These are phyloP conservation scores for Colletotrichum echinochloae DNA, from an alignment of 2,329 filamentous ascomycete genomes.

Conservation along the genomic window DNA sequence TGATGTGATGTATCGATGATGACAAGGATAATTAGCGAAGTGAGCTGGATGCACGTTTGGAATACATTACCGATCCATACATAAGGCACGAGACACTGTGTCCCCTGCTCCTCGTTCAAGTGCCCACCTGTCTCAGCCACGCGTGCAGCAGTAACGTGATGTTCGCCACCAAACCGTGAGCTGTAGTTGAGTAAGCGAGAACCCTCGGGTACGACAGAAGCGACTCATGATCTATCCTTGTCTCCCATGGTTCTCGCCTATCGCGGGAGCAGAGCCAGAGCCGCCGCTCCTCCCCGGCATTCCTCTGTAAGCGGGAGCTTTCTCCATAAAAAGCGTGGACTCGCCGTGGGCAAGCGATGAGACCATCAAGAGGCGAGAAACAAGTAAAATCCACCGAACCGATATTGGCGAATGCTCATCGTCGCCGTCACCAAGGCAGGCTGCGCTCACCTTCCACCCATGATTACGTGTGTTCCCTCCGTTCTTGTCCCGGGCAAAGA, in stretches of 20 bases:
- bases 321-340: too few relatives aligned
- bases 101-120: neutral
- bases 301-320: neutral
- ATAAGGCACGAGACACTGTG: neutral
- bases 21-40: neutral
- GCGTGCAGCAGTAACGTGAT: neutral
- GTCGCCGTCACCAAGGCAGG: neutral
- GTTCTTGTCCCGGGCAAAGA: neutral
- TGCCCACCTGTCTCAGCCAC: too few relatives aligned
- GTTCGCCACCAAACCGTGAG: neutral
- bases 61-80: neutral
- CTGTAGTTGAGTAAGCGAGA: neutral
- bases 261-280: neutral
- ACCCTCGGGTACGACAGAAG: neutral
- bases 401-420: neutral
- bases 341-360: neutral
- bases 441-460: neutral
- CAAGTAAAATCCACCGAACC: neutral
- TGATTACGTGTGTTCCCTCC: slow-evolving; percentile 3
- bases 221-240: neutral
- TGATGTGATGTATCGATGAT: slow-evolving; percentile 17
- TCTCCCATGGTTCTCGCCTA: neutral
- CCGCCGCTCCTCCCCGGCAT: too few relatives aligned
- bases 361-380: neutral
- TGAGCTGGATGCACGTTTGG: neutral